phyloP scores from a whole-genome alignment of 257 asterid species.

The Ilex asprella region DNA sequence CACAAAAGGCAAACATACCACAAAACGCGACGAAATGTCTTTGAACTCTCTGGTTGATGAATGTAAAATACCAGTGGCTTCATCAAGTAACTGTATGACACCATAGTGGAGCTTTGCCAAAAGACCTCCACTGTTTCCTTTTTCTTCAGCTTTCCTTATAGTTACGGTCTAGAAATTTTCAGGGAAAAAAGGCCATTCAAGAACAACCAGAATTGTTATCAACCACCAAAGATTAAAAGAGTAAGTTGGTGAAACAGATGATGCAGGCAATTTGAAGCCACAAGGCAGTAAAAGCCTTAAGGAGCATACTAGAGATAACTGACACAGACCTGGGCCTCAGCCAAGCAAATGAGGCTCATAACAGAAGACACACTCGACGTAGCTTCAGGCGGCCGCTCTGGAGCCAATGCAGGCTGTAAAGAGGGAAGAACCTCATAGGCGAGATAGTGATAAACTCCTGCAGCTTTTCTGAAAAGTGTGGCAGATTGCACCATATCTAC shows the following conservation, averaged over 20 bases:
- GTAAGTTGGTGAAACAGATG: no score
- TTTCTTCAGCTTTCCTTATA: conserved; percentile 58
- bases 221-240: no score
- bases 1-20: conserved; percentile 23
- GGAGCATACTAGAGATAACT: neutral
- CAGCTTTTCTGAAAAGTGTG: conserved; percentile 55
- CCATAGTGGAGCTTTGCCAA: conserved; percentile 61
- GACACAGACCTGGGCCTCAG: conserved; percentile 59
- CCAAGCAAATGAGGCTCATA: conserved; percentile 62
- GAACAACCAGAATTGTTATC: no score
- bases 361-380: conserved; percentile 24
- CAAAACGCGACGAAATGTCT: conserved; percentile 38
- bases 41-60: conserved; percentile 36
- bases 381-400: conserved; percentile 55
- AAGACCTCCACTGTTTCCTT: conserved; percentile 44
- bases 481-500: conserved; percentile 65
- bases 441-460: conserved; percentile 47
- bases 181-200: neutral
- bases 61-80: conserved; percentile 33
- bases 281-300: no score
- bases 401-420: conserved; percentile 12
- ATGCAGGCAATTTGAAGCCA: no score
- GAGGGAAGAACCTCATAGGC: conserved; percentile 31
- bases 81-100: conserved; percentile 40
- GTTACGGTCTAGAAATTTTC: conserved; percentile 44